Percentiles rank a stretch among this genome's conserved stretches.
These are phyloP conservation scores for Lagenidium sp. DNA, from an alignment of 352 stramenopile species.

Conservation along the genomic window DNA sequence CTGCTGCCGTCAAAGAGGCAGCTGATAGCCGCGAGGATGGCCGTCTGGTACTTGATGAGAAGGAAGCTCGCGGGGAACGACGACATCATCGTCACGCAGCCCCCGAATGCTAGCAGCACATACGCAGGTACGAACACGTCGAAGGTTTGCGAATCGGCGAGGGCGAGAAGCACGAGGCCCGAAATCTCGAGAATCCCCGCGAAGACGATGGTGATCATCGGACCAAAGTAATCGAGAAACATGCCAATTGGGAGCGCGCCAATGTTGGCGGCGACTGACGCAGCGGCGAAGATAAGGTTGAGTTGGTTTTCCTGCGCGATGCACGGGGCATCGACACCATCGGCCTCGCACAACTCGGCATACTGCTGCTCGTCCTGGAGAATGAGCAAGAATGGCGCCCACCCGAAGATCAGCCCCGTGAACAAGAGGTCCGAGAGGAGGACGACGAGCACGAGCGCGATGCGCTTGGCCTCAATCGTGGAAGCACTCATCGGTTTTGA, in stretches of 20 bases:
- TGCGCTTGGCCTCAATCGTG: conserved; percentile 23
- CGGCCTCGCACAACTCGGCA: conserved; percentile 36
- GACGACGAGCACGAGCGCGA: conserved; percentile 47
- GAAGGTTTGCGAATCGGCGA: conserved; percentile 60
- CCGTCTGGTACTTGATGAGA: conserved; percentile 61
- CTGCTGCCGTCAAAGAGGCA: conserved; percentile 73
- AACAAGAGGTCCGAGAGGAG: conserved; percentile 63
- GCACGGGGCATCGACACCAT: conserved; percentile 18
- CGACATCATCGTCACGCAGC: conserved; percentile 76
- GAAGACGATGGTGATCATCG: conserved; percentile 33
- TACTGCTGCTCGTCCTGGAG: conserved; percentile 75
- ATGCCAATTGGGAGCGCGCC: conserved; percentile 61
- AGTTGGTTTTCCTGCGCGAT: conserved; percentile 59
- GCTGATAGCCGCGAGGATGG: conserved; percentile 67
- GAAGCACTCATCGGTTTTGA: background rate
- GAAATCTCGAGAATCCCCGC: conserved; percentile 54
- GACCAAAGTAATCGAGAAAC: conserved; percentile 53
- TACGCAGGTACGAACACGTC: conserved; percentile 72
- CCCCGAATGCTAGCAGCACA: conserved; percentile 54
- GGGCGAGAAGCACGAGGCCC: conserved; percentile 45
- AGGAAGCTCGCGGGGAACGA: conserved; percentile 71
- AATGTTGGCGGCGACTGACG: conserved; percentile 60
- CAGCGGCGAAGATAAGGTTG: conserved; percentile 72
- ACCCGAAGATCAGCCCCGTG: conserved; percentile 72
- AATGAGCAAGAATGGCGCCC: conserved; percentile 69